Conservation (phyloP, 1,139 yeast species). For the Saccharomyces hybrid region DNA sequence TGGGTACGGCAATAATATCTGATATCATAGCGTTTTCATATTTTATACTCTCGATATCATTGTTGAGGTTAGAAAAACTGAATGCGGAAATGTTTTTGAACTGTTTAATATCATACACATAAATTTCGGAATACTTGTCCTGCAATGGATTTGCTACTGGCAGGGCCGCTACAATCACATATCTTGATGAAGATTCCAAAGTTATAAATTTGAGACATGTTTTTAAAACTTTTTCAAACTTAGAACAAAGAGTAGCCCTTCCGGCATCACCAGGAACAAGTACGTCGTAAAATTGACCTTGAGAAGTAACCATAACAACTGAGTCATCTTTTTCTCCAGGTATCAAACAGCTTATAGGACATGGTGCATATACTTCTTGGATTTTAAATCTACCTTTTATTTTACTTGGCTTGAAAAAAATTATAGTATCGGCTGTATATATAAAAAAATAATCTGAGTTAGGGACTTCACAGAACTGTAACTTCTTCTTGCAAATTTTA, state of each 20-base stretch:
- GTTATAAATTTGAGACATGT: not conserved
- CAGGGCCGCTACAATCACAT: not conserved
- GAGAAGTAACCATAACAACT: not conserved
- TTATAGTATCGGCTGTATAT: not conserved
- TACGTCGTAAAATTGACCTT: not conserved
- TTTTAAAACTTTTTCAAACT: not conserved
- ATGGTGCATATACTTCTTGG: not conserved
- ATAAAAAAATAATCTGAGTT: not conserved
- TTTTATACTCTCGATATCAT: not conserved
- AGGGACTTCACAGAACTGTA: not conserved
- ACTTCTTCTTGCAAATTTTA: not conserved
- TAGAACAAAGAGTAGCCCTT: not conserved
- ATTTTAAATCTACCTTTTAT: not conserved
- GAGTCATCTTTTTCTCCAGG: not conserved
- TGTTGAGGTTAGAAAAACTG: not conserved
- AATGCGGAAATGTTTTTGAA: not conserved
- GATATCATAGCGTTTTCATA: conserved; percentile 20
- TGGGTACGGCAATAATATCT: conserved; percentile 17
- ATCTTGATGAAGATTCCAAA: not conserved
- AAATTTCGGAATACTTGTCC: not conserved
- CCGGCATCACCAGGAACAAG: not conserved
- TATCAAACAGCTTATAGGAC: not conserved
- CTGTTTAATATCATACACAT: not conserved
- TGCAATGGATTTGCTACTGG: not conserved
- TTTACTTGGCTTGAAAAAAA: not conserved